Conservation (phyloP, 2,329 filamentous ascomycete species). For the Fusarium albosuccineum region DNA sequence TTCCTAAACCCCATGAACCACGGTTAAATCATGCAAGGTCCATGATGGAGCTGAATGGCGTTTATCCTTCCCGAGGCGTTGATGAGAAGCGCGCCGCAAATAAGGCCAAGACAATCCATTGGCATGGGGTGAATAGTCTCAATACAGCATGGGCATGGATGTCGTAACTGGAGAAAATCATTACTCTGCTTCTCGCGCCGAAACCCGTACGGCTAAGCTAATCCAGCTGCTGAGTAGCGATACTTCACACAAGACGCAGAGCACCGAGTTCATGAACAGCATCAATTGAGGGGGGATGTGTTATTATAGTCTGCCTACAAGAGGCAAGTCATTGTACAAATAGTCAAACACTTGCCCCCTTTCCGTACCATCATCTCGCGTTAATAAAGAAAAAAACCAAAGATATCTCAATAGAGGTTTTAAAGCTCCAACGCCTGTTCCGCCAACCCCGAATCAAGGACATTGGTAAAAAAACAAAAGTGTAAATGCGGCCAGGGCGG, state of each 20-base stretch:
- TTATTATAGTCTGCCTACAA: conserved; percentile 63
- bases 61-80: conserved; percentile 27
- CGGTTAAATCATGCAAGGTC: conserved; percentile 40
- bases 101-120: conserved; percentile 45
- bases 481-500: conserved; percentile 54
- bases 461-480: conserved; percentile 57
- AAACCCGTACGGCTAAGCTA: too few relatives aligned
- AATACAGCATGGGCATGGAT: conserved; percentile 49
- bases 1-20: conserved; percentile 35
- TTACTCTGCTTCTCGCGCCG: neutral
- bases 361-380: conserved; percentile 61
- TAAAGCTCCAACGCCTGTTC: conserved; percentile 66
- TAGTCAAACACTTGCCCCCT: conserved; percentile 57
- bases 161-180: conserved; percentile 34
- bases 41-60: conserved; percentile 46
- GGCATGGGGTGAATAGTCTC: conserved; percentile 47
- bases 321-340: conserved; percentile 60
- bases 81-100: conserved; percentile 23
- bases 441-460: conserved; percentile 62
- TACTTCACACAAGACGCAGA: too few relatives aligned
- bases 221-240: too few relatives aligned
- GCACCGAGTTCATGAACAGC: conserved; percentile 7
- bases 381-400: conserved; percentile 52
- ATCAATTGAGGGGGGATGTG: conserved; percentile 67
- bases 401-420: conserved; percentile 59